Evolutionary conservation across 352 stramenopile species (phyloP).

Genomic region (Phytophthora palmivora): DNA sequence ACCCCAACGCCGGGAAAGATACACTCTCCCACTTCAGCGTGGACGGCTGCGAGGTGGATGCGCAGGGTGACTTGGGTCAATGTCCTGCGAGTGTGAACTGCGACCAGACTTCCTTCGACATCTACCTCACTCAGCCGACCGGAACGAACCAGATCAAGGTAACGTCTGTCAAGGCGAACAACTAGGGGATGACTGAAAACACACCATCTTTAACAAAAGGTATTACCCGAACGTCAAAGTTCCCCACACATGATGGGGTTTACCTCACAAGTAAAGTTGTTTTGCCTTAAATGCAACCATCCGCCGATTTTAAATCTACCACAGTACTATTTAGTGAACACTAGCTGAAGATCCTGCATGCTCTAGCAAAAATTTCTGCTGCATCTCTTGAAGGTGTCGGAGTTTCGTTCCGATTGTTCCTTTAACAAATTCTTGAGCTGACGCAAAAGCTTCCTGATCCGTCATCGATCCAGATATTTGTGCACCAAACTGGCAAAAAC

Average conservation of each 20-base stretch:
- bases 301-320: too few species aligned
- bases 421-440: constrained; percentile 15
- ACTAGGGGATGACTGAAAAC: background rate
- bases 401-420: constrained; percentile 16
- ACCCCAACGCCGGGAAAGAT: background rate
- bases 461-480: background rate
- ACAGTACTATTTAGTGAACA: background rate
- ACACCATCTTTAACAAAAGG: background rate
- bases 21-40: background rate
- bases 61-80: background rate
- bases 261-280: background rate
- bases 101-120: background rate
- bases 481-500: constrained; percentile 27
- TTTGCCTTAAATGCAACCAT: too few species aligned
- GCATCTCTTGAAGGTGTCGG: constrained; percentile 21
- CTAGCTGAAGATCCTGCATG: background rate
- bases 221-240: too few species aligned
- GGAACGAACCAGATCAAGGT: background rate
- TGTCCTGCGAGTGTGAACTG: background rate
- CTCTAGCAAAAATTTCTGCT: constrained; percentile 20
- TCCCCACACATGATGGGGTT: too few species aligned
- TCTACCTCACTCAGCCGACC: background rate
- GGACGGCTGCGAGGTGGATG: background rate
- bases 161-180: background rate
- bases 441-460: constrained; percentile 3